These are phyloP conservation scores for Leishmania martiniquensis DNA, from an alignment of 208 protist species.

Conservation along the genomic window DNA sequence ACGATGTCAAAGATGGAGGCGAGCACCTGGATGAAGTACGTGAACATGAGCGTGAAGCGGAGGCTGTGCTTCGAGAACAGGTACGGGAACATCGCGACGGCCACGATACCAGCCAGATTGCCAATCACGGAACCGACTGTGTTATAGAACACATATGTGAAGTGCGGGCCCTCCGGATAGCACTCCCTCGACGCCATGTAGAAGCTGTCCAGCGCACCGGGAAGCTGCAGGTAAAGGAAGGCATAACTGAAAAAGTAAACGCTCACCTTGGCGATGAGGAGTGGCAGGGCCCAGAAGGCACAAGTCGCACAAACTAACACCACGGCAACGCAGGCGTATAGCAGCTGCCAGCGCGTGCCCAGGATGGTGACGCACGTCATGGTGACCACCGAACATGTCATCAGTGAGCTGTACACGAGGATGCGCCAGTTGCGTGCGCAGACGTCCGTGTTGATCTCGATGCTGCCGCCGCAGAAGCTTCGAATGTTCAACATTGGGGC, in stretches of 20 bases:
- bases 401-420: constrained; percentile 50
- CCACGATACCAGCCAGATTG: constrained; percentile 59
- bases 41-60: constrained; percentile 70
- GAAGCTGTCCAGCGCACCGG: constrained; percentile 65
- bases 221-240: constrained; percentile 65
- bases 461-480: constrained; percentile 33
- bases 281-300: constrained; percentile 68
- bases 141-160: constrained; percentile 72
- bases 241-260: constrained; percentile 57
- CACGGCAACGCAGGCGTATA: constrained; percentile 40
- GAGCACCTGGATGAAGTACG: constrained; percentile 55
- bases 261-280: constrained; percentile 71
- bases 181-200: constrained; percentile 51
- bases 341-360: constrained; percentile 32
- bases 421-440: constrained; percentile 52
- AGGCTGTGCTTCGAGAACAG: constrained; percentile 69
- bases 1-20: constrained; percentile 75
- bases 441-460: constrained; percentile 77
- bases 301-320: constrained; percentile 37
- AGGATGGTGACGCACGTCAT: constrained; percentile 55
- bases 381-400: constrained; percentile 45
- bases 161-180: constrained; percentile 62
- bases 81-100: constrained; percentile 62
- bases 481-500: constrained; percentile 6
- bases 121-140: constrained; percentile 56